Percentiles rank a stretch among this genome's conserved stretches.
phyloP scores from a whole-genome alignment of 768 basidiomycete species.

The Crucibulum laeve region DNA sequence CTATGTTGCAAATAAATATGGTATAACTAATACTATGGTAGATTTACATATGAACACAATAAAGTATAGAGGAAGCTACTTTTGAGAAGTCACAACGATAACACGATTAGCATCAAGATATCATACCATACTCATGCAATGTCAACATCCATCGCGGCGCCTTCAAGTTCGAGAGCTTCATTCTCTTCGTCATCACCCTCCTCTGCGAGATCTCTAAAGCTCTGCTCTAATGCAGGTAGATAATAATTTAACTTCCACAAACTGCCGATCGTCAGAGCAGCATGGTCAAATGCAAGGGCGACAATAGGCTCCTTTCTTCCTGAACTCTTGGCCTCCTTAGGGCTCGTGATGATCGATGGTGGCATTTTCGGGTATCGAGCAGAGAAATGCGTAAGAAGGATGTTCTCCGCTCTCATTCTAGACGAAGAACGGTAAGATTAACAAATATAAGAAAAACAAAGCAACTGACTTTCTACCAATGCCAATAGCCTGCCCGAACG shows the following conservation, averaged over 20 bases:
- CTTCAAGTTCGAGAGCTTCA: slow-evolving; percentile 6
- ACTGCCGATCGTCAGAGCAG: slow-evolving; percentile 64
- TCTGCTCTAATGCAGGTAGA: slow-evolving; percentile 63
- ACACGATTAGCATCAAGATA: too few relatives aligned
- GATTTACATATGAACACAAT: too few relatives aligned
- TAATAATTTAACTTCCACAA: slow-evolving; percentile 88
- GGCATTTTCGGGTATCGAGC: slow-evolving; percentile 90
- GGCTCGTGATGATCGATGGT: slow-evolving; percentile 31
- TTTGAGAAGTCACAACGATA: too few relatives aligned
- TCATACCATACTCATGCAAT: neutral
- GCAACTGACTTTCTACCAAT: slow-evolving; percentile 61
- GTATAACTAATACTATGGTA: too few relatives aligned
- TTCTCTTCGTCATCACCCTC: slow-evolving; percentile 40
- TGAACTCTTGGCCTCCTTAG: slow-evolving; percentile 6
- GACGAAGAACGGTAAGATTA: neutral
- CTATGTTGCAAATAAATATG: too few relatives aligned
- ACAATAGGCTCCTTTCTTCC: slow-evolving; percentile 39
- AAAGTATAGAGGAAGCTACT: too few relatives aligned
- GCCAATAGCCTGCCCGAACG: slow-evolving; percentile 82
- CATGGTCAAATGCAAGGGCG: slow-evolving; percentile 80
- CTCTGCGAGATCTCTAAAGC: slow-evolving; percentile 48
- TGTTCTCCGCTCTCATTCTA: slow-evolving; percentile 82
- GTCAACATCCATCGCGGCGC: slow-evolving; percentile 14
- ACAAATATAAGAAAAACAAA: slow-evolving; percentile 6
- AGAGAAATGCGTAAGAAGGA: slow-evolving; percentile 95